Evolutionary conservation across 345 rosid genomes (phyloP), one percentile per base, ranked within the genome.

Genomic region (Noccaea caerulescens): DNA sequence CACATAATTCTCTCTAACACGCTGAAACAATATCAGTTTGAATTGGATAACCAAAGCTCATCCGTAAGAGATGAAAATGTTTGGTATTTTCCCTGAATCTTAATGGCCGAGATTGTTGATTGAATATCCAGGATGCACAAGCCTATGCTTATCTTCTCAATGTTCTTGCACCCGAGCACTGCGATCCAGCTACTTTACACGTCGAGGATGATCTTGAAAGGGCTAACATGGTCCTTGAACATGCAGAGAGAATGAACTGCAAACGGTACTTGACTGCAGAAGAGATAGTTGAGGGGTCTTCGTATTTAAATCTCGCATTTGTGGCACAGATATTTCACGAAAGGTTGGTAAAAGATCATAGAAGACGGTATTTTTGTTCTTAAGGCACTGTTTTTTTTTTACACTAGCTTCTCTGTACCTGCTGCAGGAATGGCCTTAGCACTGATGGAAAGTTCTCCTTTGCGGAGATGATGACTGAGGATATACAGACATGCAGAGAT

Each of bases 381-480:
- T 10, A 8, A 46, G 2, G 0, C 42, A 30, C 44, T 53, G 46
- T 10, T 45, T 7, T 27, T 16, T 16, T 20, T 30, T 62, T 9
- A 68, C 45, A 30, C 63, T 69, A 47, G 18, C 43, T 66, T 64
- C 39, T n/a, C 10, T 58, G 44, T 62, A 56, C 27, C 57, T 74
- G 56, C 73, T 82, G 84, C 86, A 92, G 97, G 93, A 95, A 82
- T 88, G 99, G 98, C 74, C 82, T 95, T 58, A 82, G 85, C 66
- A 82, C 85, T 47, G 96, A 88, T 66, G 85, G 81, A 62, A 87
- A 58, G 68, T 60, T 84, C 60, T 86, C 97, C 37, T 95, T 83
- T 71, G 97, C 97, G 8, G 96, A 89, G 83, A 94, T 88, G 96
- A 91, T 91, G 87, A 80, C 91, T 2, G 99, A 91, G 49, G 98